Evolutionary conservation across 345 rosid species (phyloP), one percentile per base, ranked within the genome.

Genomic region (Passiflora organensis): DNA sequence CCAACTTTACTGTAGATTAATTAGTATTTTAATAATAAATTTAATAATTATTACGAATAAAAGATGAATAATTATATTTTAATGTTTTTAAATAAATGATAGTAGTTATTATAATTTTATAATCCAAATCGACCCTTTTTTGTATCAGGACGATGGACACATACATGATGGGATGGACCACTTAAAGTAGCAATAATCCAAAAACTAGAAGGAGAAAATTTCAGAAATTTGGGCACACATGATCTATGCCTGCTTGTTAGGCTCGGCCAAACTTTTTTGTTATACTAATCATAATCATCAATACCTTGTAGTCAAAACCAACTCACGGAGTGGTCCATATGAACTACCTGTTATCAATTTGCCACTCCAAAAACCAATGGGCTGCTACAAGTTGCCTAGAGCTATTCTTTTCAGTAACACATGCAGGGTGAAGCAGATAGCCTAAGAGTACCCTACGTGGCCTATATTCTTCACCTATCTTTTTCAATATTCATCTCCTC

Each of bases 191-290:
- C 42, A 54, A 64, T n/a, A 41, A 48, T 64, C 44, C 56, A 64
- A 28, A 41, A 14, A 48, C 22, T 11, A 18, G 17, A 20, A 51
- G 50, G 45, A 37, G 42, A 51, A 6, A n/a, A 1, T 56, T 34
- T 49, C 51, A 64, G 55, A 49, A 55, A 56, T 64, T 49, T 22
- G 69, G 46, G 38, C 69, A 64, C 9, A 50, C 57, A 56, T 51
- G 45, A 52, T 17, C 50, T 48, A 8, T 12, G 18, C 34, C 62
- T 22, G 56, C 43, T 41, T 48, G 62, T 23, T 49, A 48, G 55
- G 19, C 39, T 52, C 37, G 36, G 45, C 51, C 63, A 64, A 43
- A 34, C 56, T 43, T 56, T 54, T 38, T 38, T 64, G 63, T 51
- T 41, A 43, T 49, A 18, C 39, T 56, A 64, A 34, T 62, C 62